Percentiles rank a stretch among this genome's conserved stretches.
Conservation (phyloP, 306 rosid genomes). For the Gynostemma pentaphyllum region DNA sequence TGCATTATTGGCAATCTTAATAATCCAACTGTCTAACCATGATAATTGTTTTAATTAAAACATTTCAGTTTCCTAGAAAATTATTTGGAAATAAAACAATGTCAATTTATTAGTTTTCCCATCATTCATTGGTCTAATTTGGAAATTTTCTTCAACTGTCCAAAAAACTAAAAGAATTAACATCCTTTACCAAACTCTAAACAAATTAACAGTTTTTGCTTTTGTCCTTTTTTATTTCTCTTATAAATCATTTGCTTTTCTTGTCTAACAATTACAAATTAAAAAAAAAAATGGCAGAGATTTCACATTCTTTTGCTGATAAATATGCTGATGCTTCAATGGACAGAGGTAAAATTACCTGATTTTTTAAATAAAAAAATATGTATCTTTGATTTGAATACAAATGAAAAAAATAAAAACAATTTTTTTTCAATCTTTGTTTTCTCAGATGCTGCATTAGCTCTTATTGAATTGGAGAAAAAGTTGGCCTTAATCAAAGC, state of each 20-base stretch:
- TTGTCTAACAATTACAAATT: background rate
- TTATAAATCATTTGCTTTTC: background rate
- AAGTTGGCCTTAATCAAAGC: slow-evolving; percentile 74
- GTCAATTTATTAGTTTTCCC: background rate
- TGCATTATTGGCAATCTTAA: too few relatives aligned
- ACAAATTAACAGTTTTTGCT: background rate
- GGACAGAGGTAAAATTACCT: slow-evolving; percentile 28
- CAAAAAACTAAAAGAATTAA: background rate
- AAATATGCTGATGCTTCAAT: slow-evolving; percentile 20
- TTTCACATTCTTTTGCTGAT: slow-evolving; percentile 21
- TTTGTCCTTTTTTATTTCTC: background rate
- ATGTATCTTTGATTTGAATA: too few relatives aligned
- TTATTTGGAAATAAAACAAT: background rate
- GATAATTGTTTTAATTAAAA: background rate
- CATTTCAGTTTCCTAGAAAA: background rate
- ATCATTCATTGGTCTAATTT: background rate
- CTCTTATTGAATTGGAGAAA: slow-evolving; percentile 53
- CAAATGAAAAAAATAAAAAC: background rate
- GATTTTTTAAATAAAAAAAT: background rate
- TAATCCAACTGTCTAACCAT: too few relatives aligned
- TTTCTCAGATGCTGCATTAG: slow-evolving; percentile 36
- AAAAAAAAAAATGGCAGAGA: slow-evolving; percentile 21
- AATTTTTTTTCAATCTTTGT: background rate
- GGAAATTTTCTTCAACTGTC: background rate
- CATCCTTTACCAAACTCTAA: background rate